Evolutionary conservation across 768 basidiomycete genomes (phyloP), one percentile per base, ranked within the genome.

Genomic region (Boletus edulis): DNA sequence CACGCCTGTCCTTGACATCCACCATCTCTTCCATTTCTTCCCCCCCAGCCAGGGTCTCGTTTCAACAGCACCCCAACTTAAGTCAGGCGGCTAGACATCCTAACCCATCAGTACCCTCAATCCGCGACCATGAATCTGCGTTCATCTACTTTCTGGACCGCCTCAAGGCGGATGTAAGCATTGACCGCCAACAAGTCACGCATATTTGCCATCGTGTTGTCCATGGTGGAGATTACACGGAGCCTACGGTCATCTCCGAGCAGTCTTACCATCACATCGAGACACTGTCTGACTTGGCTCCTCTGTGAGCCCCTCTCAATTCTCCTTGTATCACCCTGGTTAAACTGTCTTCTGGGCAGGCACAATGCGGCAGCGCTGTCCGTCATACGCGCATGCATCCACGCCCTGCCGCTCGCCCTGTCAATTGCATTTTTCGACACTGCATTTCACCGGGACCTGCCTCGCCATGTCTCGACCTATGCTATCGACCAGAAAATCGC

Each of bases 381-480:
- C 0, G 81, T 86, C 35, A 85, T 87, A 60, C 68, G 78, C 56
- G 76, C 83, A 1, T 87, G 86, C 60, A 76, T 89, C 17, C 66
- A 78, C 5, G 73, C 74, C 1, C 76, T 96, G 17, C 87, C 90
- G 1, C 65, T 82, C 13, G 81, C 93, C 18, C 78, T 76, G 31
- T 89, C 89, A 0, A 79, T 95, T 47, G 89, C 93, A 0, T 90
- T 87, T 64, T 97, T 96, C 66, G 94, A 97, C 70, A 91, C 92
- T 0, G 79, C 89, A 5, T 93, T 93, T 72, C 91, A 96, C 70
- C 78, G 78, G 45, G 79, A 88, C 11, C 80, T 98, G 15, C 91
- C 91, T 0, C 61, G 72, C 5, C 86, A 93, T 63, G 83, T 94
- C 51, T 81, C 87, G 38, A 87, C 82, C 49, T 95, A 94, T 65